These are phyloP conservation scores for Simmondsia chinensis DNA, from an alignment of 148 eudicot genomes.

Conservation along the genomic window DNA sequence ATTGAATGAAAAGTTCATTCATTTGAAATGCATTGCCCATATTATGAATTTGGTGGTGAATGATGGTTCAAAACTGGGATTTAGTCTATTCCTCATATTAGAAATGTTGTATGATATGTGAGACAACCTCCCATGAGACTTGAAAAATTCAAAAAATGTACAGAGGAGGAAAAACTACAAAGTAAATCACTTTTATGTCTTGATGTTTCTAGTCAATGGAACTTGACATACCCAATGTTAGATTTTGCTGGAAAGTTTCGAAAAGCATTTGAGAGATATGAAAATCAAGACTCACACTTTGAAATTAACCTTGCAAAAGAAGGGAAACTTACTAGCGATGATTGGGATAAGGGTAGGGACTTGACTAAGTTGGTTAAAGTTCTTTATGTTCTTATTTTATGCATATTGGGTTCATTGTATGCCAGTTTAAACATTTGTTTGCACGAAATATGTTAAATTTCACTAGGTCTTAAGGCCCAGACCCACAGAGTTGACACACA, in stretches of 20 bases:
- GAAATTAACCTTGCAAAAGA: no score
- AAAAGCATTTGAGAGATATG: constrained; percentile 3
- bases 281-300: neutral
- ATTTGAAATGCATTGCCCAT: constrained; percentile 4
- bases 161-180: neutral
- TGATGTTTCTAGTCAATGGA: constrained; percentile 10
- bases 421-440: no score
- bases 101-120: neutral
- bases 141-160: constrained; percentile 4
- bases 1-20: neutral
- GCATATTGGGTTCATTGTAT: no score
- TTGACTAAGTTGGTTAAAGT: no score
- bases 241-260: neutral
- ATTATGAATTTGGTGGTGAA: constrained; percentile 1
- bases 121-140: neutral
- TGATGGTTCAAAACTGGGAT: neutral
- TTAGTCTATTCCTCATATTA: neutral
- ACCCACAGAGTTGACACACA: no score
- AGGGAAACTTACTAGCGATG: neutral
- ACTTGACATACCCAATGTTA: constrained; percentile 1
- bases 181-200: neutral
- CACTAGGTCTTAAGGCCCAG: no score
- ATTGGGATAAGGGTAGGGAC: neutral
- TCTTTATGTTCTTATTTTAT: no score
- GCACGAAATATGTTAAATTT: no score